A percentile compares a stretch with the other conserved stretches of the same genome.
phyloP scores from a whole-genome alignment of 495 filamentous ascomycete genomes.

The Penicillium argentinense region DNA sequence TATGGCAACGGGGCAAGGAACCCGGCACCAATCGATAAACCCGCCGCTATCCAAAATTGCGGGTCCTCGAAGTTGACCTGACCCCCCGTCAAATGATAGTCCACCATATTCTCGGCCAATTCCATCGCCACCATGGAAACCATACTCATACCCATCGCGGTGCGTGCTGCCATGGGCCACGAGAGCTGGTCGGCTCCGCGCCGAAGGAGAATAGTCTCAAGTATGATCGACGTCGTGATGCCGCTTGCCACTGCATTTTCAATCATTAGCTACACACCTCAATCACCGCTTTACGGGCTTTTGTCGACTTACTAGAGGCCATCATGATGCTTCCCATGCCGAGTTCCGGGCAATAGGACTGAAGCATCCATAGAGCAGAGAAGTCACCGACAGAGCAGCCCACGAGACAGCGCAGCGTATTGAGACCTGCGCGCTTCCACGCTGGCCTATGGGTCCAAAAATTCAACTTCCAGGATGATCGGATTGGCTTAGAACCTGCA shows the following conservation, averaged over 20 bases:
- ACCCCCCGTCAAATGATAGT: constrained; percentile 48
- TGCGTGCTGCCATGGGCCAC: constrained; percentile 35
- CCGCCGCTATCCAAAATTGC: constrained; percentile 37
- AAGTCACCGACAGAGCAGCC: constrained; percentile 49
- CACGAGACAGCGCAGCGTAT: constrained; percentile 44
- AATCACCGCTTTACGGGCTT: too few relatives aligned
- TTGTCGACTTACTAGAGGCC: constrained; percentile 37
- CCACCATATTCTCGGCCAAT: constrained; percentile 42
- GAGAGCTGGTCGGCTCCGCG: constrained; percentile 40
- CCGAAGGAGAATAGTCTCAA: constrained; percentile 44
- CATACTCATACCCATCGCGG: constrained; percentile 50
- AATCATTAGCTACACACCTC: too few relatives aligned
- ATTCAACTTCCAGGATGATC: too few relatives aligned
- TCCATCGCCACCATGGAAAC: constrained; percentile 53
- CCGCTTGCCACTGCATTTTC: constrained; percentile 43
- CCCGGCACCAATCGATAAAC: constrained; percentile 38
- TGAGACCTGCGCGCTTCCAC: constrained; percentile 42
- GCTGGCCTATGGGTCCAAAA: too few relatives aligned
- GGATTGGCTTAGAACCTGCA: too few relatives aligned
- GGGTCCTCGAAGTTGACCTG: constrained; percentile 31
- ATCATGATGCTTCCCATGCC: constrained; percentile 42
- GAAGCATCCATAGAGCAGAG: constrained; percentile 35
- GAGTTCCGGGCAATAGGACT: constrained; percentile 36
- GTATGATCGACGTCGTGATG: constrained; percentile 41
- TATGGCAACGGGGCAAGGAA: constrained; percentile 48